These are phyloP conservation scores for Pseudophaeomoniella oleicola DNA, from an alignment of 2,329 filamentous ascomycete species.

Conservation along the genomic window DNA sequence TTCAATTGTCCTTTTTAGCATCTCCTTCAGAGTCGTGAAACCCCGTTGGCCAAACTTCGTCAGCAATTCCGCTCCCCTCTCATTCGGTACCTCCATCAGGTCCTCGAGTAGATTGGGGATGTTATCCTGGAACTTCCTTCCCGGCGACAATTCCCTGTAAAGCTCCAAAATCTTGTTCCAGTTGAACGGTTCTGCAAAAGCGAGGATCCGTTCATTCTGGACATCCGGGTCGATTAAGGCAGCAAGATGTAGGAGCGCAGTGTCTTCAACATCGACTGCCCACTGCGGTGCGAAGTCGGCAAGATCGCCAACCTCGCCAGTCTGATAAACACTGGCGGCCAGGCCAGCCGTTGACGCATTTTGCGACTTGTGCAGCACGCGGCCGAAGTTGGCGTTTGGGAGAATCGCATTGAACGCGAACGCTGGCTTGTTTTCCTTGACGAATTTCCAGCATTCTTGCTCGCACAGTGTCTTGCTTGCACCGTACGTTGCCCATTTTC, in stretches of 20 bases:
- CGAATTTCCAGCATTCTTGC: conserved; percentile 31
- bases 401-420: conserved; percentile 29
- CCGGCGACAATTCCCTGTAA: conserved; percentile 23
- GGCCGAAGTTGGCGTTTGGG: conserved; percentile 21
- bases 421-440: conserved; percentile 25
- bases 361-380: conserved; percentile 18
- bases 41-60: conserved; percentile 1
- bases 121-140: conserved; percentile 17
- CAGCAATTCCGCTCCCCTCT: neutral
- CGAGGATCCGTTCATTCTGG: conserved; percentile 37
- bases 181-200: conserved; percentile 19
- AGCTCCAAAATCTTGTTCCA: conserved; percentile 23
- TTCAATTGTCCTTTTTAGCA: neutral
- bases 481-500: conserved; percentile 20
- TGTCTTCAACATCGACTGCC: conserved; percentile 28
- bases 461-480: conserved; percentile 34
- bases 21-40: neutral
- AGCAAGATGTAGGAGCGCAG: conserved; percentile 37
- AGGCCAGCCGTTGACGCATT: conserved; percentile 9
- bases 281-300: neutral
- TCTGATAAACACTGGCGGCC: neutral
- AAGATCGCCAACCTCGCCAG: conserved; percentile 2
- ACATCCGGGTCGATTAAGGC: conserved; percentile 33
- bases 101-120: neutral
- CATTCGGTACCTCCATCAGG: neutral